These are phyloP conservation scores for Cutaneotrichosporon mucoides DNA, from an alignment of 1,284 basidiomycete genomes.

Conservation along the genomic window DNA sequence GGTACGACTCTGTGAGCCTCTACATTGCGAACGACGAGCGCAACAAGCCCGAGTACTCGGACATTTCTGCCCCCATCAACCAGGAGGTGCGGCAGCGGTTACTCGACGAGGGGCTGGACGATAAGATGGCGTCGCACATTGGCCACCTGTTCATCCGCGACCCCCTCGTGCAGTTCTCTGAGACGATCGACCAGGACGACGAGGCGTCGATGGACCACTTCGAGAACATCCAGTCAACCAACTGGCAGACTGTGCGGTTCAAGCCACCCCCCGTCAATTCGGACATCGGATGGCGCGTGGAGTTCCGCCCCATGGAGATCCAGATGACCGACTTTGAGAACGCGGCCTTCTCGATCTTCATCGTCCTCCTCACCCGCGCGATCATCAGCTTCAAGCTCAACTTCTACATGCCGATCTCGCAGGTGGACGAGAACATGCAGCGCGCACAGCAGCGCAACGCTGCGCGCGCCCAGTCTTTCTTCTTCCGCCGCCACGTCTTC, in stretches of 20 bases:
- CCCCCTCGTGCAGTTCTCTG: slow-evolving; percentile 91
- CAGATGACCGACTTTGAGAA: slow-evolving; percentile 99
- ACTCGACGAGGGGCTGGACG: slow-evolving; percentile 74
- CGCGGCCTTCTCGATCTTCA: slow-evolving; percentile 90
- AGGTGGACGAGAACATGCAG: slow-evolving; percentile 98
- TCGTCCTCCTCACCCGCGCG: slow-evolving; percentile 88
- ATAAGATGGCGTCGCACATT: slow-evolving; percentile 81
- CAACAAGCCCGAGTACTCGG: slow-evolving; percentile 91
- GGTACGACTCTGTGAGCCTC: slow-evolving; percentile 92
- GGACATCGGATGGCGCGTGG: slow-evolving; percentile 94
- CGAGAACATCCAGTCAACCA: slow-evolving; percentile 99
- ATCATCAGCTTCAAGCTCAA: slow-evolving; percentile 89
- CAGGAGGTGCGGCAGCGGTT: slow-evolving; percentile 67
- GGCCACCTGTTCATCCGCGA: slow-evolving; percentile 97
- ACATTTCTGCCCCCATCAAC: slow-evolving; percentile 78
- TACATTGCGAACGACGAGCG: slow-evolving; percentile 85
- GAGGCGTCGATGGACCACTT: slow-evolving; percentile 86
- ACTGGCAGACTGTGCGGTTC: slow-evolving; percentile 99
- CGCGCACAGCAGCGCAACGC: slow-evolving; percentile 83
- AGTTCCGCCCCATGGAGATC: slow-evolving; percentile 98
- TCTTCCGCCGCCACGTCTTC: slow-evolving; percentile 84
- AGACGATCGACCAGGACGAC: slow-evolving; percentile 91
- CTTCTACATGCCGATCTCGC: slow-evolving; percentile 95
- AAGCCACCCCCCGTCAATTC: slow-evolving; percentile 94
- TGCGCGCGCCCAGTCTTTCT: slow-evolving; percentile 68